These are phyloP conservation scores for Albatrellus sp. DNA, from an alignment of 1,284 basidiomycete species.

Conservation along the genomic window DNA sequence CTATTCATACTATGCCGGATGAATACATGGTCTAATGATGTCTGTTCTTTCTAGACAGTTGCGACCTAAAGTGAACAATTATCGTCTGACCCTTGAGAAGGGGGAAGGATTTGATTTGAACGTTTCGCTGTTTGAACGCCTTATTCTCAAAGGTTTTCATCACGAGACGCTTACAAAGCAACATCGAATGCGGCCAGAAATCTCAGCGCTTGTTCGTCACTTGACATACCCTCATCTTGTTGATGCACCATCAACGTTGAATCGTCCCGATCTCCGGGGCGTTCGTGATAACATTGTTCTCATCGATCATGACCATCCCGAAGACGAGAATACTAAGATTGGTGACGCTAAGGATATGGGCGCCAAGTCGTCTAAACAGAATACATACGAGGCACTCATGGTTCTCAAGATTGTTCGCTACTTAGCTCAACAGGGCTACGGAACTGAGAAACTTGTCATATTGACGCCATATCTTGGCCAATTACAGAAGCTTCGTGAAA, in stretches of 20 bases:
- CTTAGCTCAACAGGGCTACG: conserved; percentile 54
- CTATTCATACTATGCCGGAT: no score
- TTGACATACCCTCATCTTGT: conserved; percentile 52
- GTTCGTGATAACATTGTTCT: conserved; percentile 45
- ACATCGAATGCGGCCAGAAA: conserved; percentile 62
- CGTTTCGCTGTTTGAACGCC: conserved; percentile 50
- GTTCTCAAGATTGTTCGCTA: conserved; percentile 54
- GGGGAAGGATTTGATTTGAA: conserved; percentile 55
- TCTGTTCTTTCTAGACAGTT: conserved; percentile 37
- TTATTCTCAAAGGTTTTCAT: conserved; percentile 46
- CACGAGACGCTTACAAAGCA: conserved; percentile 41
- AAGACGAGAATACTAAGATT: conserved; percentile 31
- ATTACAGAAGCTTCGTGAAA: conserved; percentile 31
- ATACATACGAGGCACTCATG: conserved; percentile 45
- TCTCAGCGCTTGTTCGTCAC: conserved; percentile 40
- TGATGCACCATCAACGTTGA: conserved; percentile 36
- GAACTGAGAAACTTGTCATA: conserved; percentile 43
- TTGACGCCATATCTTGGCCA: conserved; percentile 60
- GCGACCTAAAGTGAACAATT: conserved; percentile 56
- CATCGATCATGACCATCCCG: conserved; percentile 41
- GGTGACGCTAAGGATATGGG: conserved; percentile 31
- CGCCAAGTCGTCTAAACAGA: conserved; percentile 45
- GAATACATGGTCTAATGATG: neutral
- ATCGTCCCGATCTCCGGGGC: conserved; percentile 40
- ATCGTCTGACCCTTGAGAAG: conserved; percentile 48